Evolutionary conservation across 345 rosid genomes (phyloP).

Genomic region (Carallia pectinifolia): DNA sequence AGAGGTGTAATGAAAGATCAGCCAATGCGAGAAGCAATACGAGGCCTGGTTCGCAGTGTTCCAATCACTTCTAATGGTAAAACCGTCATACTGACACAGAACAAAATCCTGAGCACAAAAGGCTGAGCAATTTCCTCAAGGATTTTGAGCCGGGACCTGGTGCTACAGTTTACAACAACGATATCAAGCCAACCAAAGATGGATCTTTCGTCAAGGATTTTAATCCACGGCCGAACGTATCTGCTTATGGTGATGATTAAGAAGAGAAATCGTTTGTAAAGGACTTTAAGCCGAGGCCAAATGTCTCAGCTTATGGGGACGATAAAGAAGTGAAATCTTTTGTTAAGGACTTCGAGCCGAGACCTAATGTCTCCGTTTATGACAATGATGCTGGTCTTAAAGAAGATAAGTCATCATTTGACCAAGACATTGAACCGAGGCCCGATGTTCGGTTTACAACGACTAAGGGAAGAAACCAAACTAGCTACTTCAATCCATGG

Average conservation of each 20-base stretch:
- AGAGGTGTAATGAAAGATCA: slow-evolving; percentile 23
- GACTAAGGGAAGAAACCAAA: neutral
- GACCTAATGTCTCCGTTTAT: neutral
- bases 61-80: neutral
- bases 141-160: neutral
- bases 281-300: slow-evolving; percentile 21
- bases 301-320: neutral
- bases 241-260: neutral
- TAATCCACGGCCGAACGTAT: neutral
- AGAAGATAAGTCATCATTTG: neutral
- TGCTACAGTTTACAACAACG: neutral
- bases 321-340: neutral
- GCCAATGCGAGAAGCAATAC: slow-evolving; percentile 24
- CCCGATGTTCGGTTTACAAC: neutral
- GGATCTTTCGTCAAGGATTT: neutral
- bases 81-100: slow-evolving; percentile 2
- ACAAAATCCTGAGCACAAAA: neutral
- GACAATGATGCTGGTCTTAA: neutral
- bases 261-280: neutral
- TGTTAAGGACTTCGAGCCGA: neutral
- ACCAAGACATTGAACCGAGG: neutral
- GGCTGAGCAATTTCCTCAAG: neutral
- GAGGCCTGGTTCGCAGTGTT: slow-evolving; percentile 5
- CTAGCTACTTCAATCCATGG: neutral
- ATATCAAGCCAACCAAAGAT: neutral